Evolutionary conservation across 2,329 filamentous ascomycete genomes (phyloP).

Genomic region (Ceratocystis variospora): DNA sequence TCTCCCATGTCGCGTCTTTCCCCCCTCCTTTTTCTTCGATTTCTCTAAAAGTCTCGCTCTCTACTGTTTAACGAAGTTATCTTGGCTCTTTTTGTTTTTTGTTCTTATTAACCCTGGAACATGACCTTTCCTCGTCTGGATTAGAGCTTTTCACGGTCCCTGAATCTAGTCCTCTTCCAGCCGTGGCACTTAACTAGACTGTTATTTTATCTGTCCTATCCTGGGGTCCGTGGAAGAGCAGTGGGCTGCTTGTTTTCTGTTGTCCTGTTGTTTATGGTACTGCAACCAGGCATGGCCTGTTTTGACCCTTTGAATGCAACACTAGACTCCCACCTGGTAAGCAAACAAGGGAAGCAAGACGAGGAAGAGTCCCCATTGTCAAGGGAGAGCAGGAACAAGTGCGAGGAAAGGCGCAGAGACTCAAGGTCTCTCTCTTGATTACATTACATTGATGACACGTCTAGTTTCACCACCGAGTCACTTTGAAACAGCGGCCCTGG

Average conservation of each 20-base stretch:
- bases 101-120: neutral
- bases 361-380: neutral
- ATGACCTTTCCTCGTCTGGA: neutral
- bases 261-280: neutral
- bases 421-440: neutral
- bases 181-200: neutral
- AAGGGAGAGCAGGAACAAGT: neutral
- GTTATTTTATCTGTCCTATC: neutral
- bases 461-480: neutral
- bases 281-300: neutral
- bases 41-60: neutral
- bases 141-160: constrained; percentile 10
- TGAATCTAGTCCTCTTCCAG: constrained; percentile 8
- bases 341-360: neutral
- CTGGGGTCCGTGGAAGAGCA: neutral
- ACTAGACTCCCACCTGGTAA: neutral
- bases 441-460: neutral
- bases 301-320: constrained; percentile 8
- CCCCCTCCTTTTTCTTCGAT: neutral
- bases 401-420: neutral
- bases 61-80: no score
- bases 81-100: neutral
- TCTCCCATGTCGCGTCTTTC: neutral
- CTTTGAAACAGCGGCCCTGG: neutral
- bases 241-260: neutral